These are phyloP conservation scores for Candida maltosa DNA, from an alignment of 805 yeast genomes.

Conservation along the genomic window DNA sequence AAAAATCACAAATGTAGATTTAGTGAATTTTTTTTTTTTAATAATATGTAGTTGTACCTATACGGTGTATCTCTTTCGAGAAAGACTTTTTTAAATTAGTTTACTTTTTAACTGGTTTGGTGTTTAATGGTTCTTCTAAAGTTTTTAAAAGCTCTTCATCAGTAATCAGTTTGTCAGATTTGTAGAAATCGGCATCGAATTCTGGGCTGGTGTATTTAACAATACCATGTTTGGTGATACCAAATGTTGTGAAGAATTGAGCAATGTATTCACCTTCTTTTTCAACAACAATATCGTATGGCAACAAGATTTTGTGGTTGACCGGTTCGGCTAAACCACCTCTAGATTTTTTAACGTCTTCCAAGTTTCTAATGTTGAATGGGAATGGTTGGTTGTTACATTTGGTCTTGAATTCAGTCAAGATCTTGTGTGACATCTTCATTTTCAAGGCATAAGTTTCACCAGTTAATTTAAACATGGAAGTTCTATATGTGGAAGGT, in stretches of 20 bases:
- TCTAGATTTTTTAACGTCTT: constrained; percentile 68
- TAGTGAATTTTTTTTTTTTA: too few species aligned
- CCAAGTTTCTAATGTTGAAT: constrained; percentile 60
- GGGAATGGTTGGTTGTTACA: constrained; percentile 59
- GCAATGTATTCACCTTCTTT: constrained; percentile 65
- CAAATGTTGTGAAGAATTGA: constrained; percentile 73
- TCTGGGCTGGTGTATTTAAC: constrained; percentile 59
- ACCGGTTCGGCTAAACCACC: constrained; percentile 72
- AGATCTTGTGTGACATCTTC: constrained; percentile 64
- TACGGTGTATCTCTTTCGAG: constrained; percentile 16
- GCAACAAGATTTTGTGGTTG: constrained; percentile 61
- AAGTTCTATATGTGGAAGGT: constrained; percentile 56
- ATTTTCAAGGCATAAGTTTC: constrained; percentile 65
- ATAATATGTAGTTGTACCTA: background rate
- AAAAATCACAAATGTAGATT: too few species aligned
- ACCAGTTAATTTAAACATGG: constrained; percentile 71
- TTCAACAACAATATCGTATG: constrained; percentile 67
- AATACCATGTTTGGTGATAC: constrained; percentile 69
- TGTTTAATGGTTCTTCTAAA: constrained; percentile 50
- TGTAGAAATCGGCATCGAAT: constrained; percentile 46
- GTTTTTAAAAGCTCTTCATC: constrained; percentile 48
- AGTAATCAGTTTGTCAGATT: constrained; percentile 53
- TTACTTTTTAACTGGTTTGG: constrained; percentile 39
- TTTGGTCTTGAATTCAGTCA: constrained; percentile 65
- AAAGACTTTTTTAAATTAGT: constrained; percentile 15